Evolutionary conservation across 306 rosid species (phyloP).

Genomic region (Citrullus mucosospermus): DNA sequence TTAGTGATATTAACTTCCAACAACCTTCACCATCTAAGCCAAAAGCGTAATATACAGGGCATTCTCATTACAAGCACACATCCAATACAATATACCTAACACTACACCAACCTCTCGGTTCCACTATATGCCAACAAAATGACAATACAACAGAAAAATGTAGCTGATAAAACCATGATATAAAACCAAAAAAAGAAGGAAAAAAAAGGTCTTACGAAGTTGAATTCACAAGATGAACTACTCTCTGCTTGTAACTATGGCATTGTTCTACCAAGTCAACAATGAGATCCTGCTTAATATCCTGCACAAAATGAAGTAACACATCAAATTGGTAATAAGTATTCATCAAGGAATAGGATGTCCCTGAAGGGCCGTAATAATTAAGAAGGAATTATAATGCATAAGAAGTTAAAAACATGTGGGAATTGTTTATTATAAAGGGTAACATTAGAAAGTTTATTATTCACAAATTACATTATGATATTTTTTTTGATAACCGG

Average conservation of each 20-base stretch:
- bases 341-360: background rate
- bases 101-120: background rate
- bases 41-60: background rate
- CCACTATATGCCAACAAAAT: background rate
- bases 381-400: background rate
- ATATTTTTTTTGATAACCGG: background rate
- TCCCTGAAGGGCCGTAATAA: too few relatives aligned
- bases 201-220: conserved; percentile 55
- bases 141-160: background rate
- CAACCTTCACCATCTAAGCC: background rate
- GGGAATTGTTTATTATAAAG: background rate
- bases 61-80: background rate
- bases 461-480: background rate
- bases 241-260: conserved; percentile 84
- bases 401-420: background rate
- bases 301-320: conserved; percentile 31
- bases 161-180: background rate
- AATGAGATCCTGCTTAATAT: conserved; percentile 79
- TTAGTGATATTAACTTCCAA: background rate
- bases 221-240: conserved; percentile 92
- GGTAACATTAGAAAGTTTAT: background rate
- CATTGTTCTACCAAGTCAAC: conserved; percentile 93
- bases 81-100: background rate
- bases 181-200: background rate
- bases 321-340: background rate